Evolutionary conservation across 1,284 basidiomycete species (phyloP), one percentile per base, ranked within the genome.

Genomic region (Fomitopsis pinicola): DNA sequence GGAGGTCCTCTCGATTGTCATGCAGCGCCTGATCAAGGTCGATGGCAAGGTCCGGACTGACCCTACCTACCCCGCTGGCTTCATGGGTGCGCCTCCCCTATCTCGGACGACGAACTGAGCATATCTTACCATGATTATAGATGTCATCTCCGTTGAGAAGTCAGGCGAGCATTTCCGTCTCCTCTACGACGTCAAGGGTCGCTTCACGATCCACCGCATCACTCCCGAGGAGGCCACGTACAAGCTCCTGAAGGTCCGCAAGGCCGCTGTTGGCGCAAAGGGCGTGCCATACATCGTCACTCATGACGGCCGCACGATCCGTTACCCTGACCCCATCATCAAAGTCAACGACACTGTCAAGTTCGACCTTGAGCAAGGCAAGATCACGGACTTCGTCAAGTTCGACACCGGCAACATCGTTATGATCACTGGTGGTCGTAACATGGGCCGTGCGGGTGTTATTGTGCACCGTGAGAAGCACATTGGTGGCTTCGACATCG

Each of bases 101-200:
- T 1, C 15, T 22, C 19, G 15, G 14, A n/a, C 4, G 9, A 17
- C 30, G 3, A 12, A 30, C 12, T 38, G 35, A 38, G 28, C 17
- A 6, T 0, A 5, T 5, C 8, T 22, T 54, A 19, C 5, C 35
- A 36, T 22, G 10, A n/a, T 58, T 10, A 3, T 63, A 95, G 95
- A 99, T 78, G 97, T 98, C 64, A 86, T 99, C 76, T 88, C 94
- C 63, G 94, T 99, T 70, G 97, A 99, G 81, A 96, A 96, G 79
- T 98, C 97, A 55, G 94, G 93, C 80, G 97, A 99, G 82, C 92
- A 98, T 85, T 99, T 99, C 92, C 97, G 97, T 78, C 88, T 99
- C 70, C 86, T 99, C 57, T 99, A 99, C 86, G 97, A 99, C 76
- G 89, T 98, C 80, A 99, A 99, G 86, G 95, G 97, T 70, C 96